Evolutionary conservation across 1,284 basidiomycete species (phyloP).

Genomic region (Ceratobasidium sp.): DNA sequence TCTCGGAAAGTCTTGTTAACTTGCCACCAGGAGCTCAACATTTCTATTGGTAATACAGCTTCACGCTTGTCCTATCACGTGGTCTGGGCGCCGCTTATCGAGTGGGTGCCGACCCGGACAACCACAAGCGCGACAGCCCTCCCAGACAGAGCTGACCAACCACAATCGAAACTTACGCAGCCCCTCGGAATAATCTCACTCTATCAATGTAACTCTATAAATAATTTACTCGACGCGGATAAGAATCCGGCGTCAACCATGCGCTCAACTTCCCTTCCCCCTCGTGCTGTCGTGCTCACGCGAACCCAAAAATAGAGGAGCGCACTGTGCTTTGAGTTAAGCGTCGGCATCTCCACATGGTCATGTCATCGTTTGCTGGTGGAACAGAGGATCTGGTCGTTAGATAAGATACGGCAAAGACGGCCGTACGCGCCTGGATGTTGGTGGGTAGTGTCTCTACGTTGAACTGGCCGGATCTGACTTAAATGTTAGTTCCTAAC

Average conservation of each 20-base stretch:
- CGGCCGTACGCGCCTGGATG: not conserved
- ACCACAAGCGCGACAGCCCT: not conserved
- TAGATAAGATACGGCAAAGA: not conserved
- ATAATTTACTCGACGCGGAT: constrained; percentile 8
- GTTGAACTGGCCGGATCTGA: not conserved
- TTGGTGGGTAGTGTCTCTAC: constrained; percentile 4
- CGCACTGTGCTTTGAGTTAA: not conserved
- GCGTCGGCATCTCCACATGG: constrained; percentile 34
- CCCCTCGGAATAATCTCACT: not conserved
- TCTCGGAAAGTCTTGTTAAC: no score
- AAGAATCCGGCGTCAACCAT: constrained; percentile 24
- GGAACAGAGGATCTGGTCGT: not conserved
- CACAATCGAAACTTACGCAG: not conserved
- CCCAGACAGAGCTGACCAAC: not conserved
- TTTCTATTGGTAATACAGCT: no score
- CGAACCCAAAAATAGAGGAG: constrained; percentile 36
- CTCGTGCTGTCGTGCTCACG: constrained; percentile 12
- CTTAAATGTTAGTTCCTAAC: not conserved
- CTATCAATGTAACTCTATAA: constrained; percentile 25
- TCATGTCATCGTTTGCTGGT: constrained; percentile 1
- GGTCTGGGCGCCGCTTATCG: no score
- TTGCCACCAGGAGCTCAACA: no score
- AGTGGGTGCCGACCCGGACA: no score
- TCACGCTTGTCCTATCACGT: no score
- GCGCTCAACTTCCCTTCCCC: constrained; percentile 38